Conservation (phyloP, 805 yeast species). For the Yamadazyma kitorensis region DNA sequence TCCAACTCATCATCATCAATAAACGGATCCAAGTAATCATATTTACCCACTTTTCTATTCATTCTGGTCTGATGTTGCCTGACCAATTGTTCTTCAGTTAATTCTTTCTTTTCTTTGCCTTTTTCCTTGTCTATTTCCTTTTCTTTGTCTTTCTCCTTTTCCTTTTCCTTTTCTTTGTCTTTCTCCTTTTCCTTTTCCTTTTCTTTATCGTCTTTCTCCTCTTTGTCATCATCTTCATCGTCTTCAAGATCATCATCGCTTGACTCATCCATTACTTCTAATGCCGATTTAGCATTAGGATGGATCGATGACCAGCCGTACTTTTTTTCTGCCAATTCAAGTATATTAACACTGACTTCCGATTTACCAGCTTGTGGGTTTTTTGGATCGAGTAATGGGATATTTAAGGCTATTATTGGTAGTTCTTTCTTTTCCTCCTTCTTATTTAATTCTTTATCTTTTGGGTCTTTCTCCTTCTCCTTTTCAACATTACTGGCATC, state of each 20-base stretch:
- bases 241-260: conserved; percentile 31
- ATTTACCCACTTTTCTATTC: conserved; percentile 83
- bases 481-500: conserved; percentile 4
- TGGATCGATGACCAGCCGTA: conserved; percentile 76
- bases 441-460: conserved; percentile 11
- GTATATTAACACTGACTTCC: conserved; percentile 67
- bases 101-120: conserved; percentile 52
- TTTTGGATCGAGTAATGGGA: conserved; percentile 48
- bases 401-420: conserved; percentile 55
- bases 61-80: conserved; percentile 42
- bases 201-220: conserved; percentile 18
- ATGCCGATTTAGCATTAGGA: conserved; percentile 60
- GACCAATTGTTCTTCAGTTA: conserved; percentile 43
- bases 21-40: conserved; percentile 91
- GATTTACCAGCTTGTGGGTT: conserved; percentile 55
- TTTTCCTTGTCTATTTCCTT: conserved; percentile 54
- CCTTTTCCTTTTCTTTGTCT: conserved; percentile 26
- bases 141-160: conserved; percentile 41
- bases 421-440: conserved; percentile 22
- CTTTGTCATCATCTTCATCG: conserved; percentile 26
- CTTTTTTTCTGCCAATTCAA: conserved; percentile 74
- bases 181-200: conserved; percentile 15
- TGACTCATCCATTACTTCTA: conserved; percentile 45
- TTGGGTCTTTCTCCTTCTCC: conserved; percentile 7
- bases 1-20: conserved; percentile 91